These are phyloP conservation scores for Lipomyces starkeyi DNA, from an alignment of 805 yeast genomes.

Conservation along the genomic window DNA sequence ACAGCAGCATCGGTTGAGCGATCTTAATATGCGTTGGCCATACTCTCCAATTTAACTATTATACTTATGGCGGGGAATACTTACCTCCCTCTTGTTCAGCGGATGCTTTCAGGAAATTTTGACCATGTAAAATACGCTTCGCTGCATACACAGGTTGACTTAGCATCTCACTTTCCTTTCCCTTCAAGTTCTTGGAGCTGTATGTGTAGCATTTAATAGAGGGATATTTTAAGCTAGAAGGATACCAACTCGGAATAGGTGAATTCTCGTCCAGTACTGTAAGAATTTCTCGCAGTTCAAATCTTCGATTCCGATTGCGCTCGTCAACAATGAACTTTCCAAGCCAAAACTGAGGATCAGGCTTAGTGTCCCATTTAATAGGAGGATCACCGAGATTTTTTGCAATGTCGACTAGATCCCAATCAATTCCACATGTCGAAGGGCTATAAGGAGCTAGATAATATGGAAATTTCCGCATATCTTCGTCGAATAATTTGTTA, in stretches of 20 bases:
- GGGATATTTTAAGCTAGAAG: conserved; percentile 4
- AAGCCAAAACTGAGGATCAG: conserved; percentile 5
- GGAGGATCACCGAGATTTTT: background rate
- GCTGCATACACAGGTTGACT: conserved; percentile 11
- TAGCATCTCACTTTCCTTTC: background rate
- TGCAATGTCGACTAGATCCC: conserved; percentile 7
- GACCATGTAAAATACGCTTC: conserved; percentile 13
- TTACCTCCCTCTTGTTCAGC: conserved; percentile 12
- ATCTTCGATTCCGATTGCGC: conserved; percentile 16
- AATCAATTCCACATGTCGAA: conserved; percentile 6
- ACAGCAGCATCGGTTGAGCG: conserved; percentile 8
- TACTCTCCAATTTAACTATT: background rate
- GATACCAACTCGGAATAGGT: conserved; percentile 8
- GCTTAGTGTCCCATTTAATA: conserved; percentile 1
- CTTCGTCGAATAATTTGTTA: conserved; percentile 6
- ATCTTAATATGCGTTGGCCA: background rate
- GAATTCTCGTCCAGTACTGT: background rate
- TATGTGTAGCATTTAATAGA: conserved; percentile 7
- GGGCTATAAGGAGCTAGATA: conserved; percentile 8
- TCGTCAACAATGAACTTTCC: conserved; percentile 7
- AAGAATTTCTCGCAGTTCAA: conserved; percentile 5
- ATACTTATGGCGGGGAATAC: background rate
- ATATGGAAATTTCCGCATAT: conserved; percentile 12
- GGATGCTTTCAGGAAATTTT: conserved; percentile 15
- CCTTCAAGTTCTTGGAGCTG: background rate